Percentiles rank a stretch among this genome's conserved stretches.
Evolutionary conservation across 805 yeast species (phyloP).

Genomic region (Yamadazyma nakazawae): DNA sequence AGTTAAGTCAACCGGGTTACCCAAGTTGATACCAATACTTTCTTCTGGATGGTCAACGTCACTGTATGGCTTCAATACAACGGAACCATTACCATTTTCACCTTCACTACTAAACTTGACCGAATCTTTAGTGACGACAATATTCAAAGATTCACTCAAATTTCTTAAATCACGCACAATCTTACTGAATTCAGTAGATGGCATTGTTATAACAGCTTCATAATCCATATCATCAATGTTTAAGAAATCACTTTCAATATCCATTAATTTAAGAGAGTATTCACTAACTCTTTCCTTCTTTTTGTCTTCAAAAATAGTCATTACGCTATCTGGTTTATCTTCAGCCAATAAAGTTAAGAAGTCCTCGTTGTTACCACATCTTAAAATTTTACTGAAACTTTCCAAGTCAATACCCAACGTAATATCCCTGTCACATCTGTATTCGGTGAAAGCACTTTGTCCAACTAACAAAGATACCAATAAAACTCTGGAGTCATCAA

Average conservation of each 20-base stretch:
- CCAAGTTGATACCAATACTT: constrained; percentile 70
- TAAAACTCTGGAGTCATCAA: constrained; percentile 94
- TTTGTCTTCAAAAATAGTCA: constrained; percentile 86
- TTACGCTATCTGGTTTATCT: constrained; percentile 75
- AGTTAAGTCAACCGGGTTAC: constrained; percentile 81
- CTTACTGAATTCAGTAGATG: constrained; percentile 83
- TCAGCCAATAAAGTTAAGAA: constrained; percentile 86
- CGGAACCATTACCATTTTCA: constrained; percentile 84
- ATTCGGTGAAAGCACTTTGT: constrained; percentile 81
- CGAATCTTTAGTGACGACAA: constrained; percentile 86
- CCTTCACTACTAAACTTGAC: constrained; percentile 90
- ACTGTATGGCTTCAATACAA: constrained; percentile 78
- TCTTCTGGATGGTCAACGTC: constrained; percentile 80
- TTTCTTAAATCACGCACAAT: constrained; percentile 84
- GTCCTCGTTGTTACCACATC: constrained; percentile 89
- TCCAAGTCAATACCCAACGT: constrained; percentile 89
- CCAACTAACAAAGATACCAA: constrained; percentile 86
- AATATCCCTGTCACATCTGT: constrained; percentile 92
- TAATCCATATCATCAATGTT: constrained; percentile 92
- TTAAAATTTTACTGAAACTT: constrained; percentile 82
- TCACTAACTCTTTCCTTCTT: constrained; percentile 89
- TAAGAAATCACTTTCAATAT: constrained; percentile 91
- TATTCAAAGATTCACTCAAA: constrained; percentile 81
- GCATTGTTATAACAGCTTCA: constrained; percentile 83
- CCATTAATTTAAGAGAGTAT: constrained; percentile 89